Evolutionary conservation across 2,329 filamentous ascomycete genomes (phyloP), one percentile per base, ranked within the genome.

Genomic region (Rhynchosporium secalis): DNA sequence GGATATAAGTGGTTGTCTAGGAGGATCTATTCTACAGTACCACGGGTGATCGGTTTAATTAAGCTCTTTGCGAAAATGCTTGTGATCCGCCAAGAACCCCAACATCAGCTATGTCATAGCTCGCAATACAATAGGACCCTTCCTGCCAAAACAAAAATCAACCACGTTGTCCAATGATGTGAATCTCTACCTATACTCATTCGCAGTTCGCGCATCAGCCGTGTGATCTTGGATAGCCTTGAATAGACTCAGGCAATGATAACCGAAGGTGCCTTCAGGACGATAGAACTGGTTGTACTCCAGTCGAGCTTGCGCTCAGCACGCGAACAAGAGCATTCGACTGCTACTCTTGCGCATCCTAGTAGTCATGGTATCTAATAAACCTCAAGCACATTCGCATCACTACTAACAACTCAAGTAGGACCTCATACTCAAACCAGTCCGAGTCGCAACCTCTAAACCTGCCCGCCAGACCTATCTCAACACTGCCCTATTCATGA

Each of bases 391-490:
- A 4, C 28, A 46, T 41, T 1, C 15, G 15, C 12, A 49, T 51
- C 36, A 40, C 36, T n/a, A 46, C 13, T 55, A 54, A 62, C 26
- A 56, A 28, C 13, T 41, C 41, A 46, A 62, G 29, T 67, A 88
- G 85, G 78, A 81, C 69, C 75, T 79, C 62, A 71, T 84, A 63
- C 76, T 84, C 61, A 73, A 77, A 33, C 85, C 85, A 20, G 69
- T 87, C 65, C 81, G 78, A 65, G 73, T 82, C 67, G 78, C 82
- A 61, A 78, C 83, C 57, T 90, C 87, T 2, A 86, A 83, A 60
- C 76, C 82, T 38, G 85, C 87, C n/a, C 79, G 82, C 57, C 81
- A 83, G 69, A 83, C 86, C 36, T 91, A 90, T 72, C 74, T 91
- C 54, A 84, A 83, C 62, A 84, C 75, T 1, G 60, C 76, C 49